Evolutionary conservation across 768 basidiomycete genomes (phyloP), one percentile per base, ranked within the genome.

Genomic region (Termitomyces sp.): DNA sequence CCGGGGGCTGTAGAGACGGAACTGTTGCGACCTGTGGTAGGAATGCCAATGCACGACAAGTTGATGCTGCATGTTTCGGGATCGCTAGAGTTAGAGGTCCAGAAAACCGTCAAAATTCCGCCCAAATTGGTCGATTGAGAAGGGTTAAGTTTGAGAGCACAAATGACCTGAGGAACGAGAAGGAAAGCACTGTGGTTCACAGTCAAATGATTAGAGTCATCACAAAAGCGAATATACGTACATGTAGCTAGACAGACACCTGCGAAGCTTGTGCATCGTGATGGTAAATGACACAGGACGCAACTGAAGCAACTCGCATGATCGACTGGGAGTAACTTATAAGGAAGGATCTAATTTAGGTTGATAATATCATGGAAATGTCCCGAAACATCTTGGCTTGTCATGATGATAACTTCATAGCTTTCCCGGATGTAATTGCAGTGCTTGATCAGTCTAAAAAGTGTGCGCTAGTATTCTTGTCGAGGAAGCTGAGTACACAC

Each of bases 321-420:
- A 50, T 57, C 37, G 31, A 52, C 34, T 29, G 6, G 34, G 16
- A 24, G 51, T 27, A 44, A 36, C 46, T n/a, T 46, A 47, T 53
- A 16, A 22, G 26, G 20, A n/a, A 24, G 18, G 5, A 37, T n/a
- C 37, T 18, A 16, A 24, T 26, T 36, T 6, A 39, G 26, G 26
- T n/a, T 52, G 37, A 52, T 41, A 12, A n/a, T 8, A 52, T 39
- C 26, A 41, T 52, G 51, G 26, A n/a, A 5, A 18, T 32, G n/a
- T n/a, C n/a, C n/a, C 26, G 49, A 26, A 36, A 49, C 20, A 13
- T n/a, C n/a, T n/a, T 14, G 10, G 6, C 29, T 29, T 32, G 29
- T 7, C 27, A 13, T 5, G 32, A 31, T 20, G 1, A 32, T 43
- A 26, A 31, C 16, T 43, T 9, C 41, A 53, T 16, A 41, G 41